These are phyloP conservation scores for Pseudogymnoascus sp. DNA, from an alignment of 2,329 filamentous ascomycete species.

Conservation along the genomic window DNA sequence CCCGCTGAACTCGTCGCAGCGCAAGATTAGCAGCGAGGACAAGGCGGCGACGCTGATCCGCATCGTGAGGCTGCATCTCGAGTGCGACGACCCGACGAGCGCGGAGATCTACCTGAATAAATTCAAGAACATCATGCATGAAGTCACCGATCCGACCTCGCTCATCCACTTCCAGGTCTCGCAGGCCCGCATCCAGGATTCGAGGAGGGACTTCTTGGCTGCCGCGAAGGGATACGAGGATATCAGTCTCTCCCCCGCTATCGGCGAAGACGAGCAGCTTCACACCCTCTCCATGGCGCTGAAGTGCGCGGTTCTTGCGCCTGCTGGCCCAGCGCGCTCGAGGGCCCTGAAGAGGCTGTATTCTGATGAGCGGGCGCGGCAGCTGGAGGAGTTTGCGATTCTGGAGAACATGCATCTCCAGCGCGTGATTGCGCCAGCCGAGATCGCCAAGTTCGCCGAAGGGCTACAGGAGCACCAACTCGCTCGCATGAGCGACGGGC, in stretches of 20 bases:
- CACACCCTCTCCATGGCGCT: slow-evolving; percentile 80
- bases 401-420: slow-evolving; percentile 98
- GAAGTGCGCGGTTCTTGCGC: slow-evolving; percentile 85
- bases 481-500: slow-evolving; percentile 80
- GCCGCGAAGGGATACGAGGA: slow-evolving; percentile 83
- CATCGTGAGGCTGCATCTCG: slow-evolving; percentile 87
- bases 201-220: slow-evolving; percentile 79
- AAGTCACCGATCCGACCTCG: slow-evolving; percentile 63
- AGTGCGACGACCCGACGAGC: slow-evolving; percentile 80
- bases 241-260: slow-evolving; percentile 66
- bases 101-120: slow-evolving; percentile 89
- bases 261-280: slow-evolving; percentile 76
- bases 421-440: slow-evolving; percentile 67
- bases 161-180: slow-evolving; percentile 82
- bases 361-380: slow-evolving; percentile 78
- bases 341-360: slow-evolving; percentile 75
- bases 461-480: slow-evolving; percentile 81
- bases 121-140: slow-evolving; percentile 85
- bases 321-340: slow-evolving; percentile 77
- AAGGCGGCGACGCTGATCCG: slow-evolving; percentile 85
- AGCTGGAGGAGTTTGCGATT: slow-evolving; percentile 74
- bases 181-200: slow-evolving; percentile 87
- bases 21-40: slow-evolving; percentile 71
- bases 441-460: slow-evolving; percentile 78
- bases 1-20: slow-evolving; percentile 80